Evolutionary conservation across 495 filamentous ascomycete species (phyloP).

Genomic region (Gamarada debralockiae): DNA sequence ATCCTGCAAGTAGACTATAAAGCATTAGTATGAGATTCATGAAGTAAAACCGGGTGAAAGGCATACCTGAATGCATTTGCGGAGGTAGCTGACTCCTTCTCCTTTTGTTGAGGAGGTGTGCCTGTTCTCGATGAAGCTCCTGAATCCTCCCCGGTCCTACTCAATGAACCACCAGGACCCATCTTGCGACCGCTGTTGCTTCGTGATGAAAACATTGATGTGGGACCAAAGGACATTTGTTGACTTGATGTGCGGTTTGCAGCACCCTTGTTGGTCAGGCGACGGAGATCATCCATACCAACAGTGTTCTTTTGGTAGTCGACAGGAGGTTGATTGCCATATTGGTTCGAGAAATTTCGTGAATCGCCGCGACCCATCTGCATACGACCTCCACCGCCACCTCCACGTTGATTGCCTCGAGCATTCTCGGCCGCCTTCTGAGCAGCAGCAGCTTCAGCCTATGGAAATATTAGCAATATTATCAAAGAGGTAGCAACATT

Average conservation of each 20-base stretch:
- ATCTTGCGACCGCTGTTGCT: conserved; percentile 84
- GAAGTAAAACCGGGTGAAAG: neutral
- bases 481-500: neutral
- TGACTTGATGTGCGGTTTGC: conserved; percentile 47
- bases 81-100: conserved; percentile 62
- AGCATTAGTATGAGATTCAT: conserved; percentile 6
- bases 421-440: conserved; percentile 59
- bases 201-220: conserved; percentile 72
- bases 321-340: conserved; percentile 56
- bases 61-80: conserved; percentile 86
- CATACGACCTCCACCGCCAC: conserved; percentile 57
- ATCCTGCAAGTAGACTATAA: conserved; percentile 25
- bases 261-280: conserved; percentile 55
- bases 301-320: conserved; percentile 76
- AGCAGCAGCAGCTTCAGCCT: conserved; percentile 66
- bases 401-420: conserved; percentile 57
- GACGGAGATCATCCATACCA: conserved; percentile 83
- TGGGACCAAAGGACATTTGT: conserved; percentile 68
- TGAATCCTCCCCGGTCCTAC: conserved; percentile 72
- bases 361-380: conserved; percentile 80
- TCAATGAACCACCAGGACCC: conserved; percentile 65
- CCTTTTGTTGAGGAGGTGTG: conserved; percentile 76
- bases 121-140: conserved; percentile 80
- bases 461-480: conserved; percentile 18
- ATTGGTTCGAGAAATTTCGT: conserved; percentile 66